phyloP scores from a whole-genome alignment of 1,139 yeast species.

The Arxiozyma heterogenica region DNA sequence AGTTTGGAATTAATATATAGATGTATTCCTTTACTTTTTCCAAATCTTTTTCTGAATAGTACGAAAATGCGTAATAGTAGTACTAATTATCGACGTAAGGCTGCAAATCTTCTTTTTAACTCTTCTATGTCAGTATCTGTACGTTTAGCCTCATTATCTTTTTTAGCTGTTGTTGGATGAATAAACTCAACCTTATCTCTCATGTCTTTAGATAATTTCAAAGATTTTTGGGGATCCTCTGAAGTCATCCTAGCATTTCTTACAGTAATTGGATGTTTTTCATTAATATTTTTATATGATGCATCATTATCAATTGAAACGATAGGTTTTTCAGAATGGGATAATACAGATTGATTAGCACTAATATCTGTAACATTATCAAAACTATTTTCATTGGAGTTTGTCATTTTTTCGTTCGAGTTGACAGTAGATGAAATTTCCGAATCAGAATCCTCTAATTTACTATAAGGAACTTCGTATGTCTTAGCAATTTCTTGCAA shows the following conservation, averaged over 20 bases:
- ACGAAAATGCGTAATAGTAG: too few relatives aligned
- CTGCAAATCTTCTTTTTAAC: constrained; percentile 46
- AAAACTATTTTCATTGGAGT: constrained; percentile 19
- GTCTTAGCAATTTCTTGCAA: constrained; percentile 75
- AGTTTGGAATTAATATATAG: too few relatives aligned
- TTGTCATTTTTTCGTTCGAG: constrained; percentile 26
- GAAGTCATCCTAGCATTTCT: constrained; percentile 40
- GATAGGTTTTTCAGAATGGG: constrained; percentile 20
- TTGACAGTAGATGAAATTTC: constrained; percentile 12
- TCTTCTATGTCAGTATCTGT: constrained; percentile 42
- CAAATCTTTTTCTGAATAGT: neutral
- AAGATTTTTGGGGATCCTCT: constrained; percentile 38
- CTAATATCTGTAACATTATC: constrained; percentile 19
- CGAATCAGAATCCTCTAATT: constrained; percentile 36
- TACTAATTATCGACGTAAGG: constrained; percentile 28
- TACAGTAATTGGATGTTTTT: constrained; percentile 38
- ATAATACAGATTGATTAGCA: constrained; percentile 12
- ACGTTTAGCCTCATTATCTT: constrained; percentile 19
- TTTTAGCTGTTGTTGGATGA: constrained; percentile 9
- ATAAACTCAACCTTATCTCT: constrained; percentile 26
- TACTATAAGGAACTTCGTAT: constrained; percentile 67
- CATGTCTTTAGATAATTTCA: constrained; percentile 37
- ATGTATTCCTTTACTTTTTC: neutral
- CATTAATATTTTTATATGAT: constrained; percentile 16
- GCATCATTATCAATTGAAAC: constrained; percentile 28